Evolutionary conservation across 768 basidiomycete species (phyloP), one percentile per base, ranked within the genome.

Genomic region (Steccherinum ochraceum): DNA sequence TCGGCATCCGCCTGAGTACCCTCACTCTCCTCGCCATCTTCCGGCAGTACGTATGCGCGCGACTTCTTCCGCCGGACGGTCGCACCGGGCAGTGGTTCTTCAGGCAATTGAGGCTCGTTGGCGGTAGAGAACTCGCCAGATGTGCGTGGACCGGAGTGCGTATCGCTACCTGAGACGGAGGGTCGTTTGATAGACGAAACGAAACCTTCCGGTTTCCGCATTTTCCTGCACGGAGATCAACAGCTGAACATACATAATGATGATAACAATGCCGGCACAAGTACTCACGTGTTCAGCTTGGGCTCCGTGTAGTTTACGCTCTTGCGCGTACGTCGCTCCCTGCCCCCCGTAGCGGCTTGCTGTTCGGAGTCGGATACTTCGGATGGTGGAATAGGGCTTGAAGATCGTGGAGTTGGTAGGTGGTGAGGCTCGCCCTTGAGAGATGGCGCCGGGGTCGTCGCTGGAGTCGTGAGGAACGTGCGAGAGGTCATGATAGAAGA

Each of bases 231-330:
- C n/a, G n/a, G n/a, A n/a, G n/a, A n/a, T n/a, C n/a, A n/a, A 60
- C 41, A 59, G 35, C 42, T 10, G 19, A 23, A 16, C 19, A 26
- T 45, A 51, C 39, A 45, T 30, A 52, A 48, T 41, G 12, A 24
- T 50, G 20, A 25, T 24, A 23, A 24, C 7, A 47, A 18, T 20
- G 45, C n/a, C n/a, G 26, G 41, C 5, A 40, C 23, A 45, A 35
- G 49, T 18, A 80, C 83, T 47, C 62, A 89, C 88, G 88, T 92
- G 64, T 92, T 91, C 20, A 93, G 75, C 63, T 91, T 93, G 11
- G 90, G 90, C 61, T 93, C 90, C 0, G 89, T 73, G 57, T 93
- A 92, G 64, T 92, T 92, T 44, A 93, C 72, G 58, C 89, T 90
- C 69, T 85, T 92, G 44, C 90, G 75, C 18, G 74, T 64, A 46